Evolutionary conservation across 306 rosid genomes (phyloP).

Genomic region (Elaeagnus macrophylla): DNA sequence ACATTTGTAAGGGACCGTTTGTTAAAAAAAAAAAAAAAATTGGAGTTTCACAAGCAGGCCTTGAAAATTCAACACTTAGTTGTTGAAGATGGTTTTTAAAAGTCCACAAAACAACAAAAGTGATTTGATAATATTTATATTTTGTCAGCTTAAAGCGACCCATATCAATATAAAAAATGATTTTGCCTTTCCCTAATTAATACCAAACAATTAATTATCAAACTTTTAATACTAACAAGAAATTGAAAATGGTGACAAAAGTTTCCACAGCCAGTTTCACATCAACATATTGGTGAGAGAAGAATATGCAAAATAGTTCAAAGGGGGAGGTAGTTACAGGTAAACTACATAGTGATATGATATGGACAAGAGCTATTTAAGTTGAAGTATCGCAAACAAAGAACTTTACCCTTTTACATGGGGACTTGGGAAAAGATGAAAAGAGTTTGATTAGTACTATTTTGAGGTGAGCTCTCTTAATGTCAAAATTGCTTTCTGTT

Average conservation of each 20-base stretch:
- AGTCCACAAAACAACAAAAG: slow-evolving; percentile 64
- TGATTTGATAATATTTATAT: slow-evolving; percentile 24
- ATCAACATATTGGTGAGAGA: slow-evolving; percentile 33
- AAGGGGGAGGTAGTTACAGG: slow-evolving; percentile 18
- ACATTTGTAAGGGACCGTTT: slow-evolving; percentile 36
- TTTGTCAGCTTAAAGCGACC: slow-evolving; percentile 42
- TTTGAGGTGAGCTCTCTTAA: slow-evolving; percentile 29
- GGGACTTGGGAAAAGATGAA: slow-evolving; percentile 7
- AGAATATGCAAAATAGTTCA: slow-evolving; percentile 20
- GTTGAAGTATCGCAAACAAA: slow-evolving; percentile 16
- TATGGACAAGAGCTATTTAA: slow-evolving; percentile 21
- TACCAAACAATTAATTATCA: background rate
- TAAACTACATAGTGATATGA: background rate
- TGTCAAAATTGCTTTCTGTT: background rate
- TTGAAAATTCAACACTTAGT: slow-evolving; percentile 56
- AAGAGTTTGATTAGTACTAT: slow-evolving; percentile 10
- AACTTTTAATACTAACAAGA: background rate
- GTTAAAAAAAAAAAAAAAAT: background rate
- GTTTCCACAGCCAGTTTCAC: slow-evolving; percentile 33
- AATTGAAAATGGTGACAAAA: slow-evolving; percentile 7
- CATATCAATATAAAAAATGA: slow-evolving; percentile 13
- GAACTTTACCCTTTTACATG: slow-evolving; percentile 12
- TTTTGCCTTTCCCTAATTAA: slow-evolving; percentile 5
- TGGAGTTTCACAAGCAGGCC: slow-evolving; percentile 17
- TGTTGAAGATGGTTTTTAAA: slow-evolving; percentile 56